Percentiles rank a stretch among this genome's conserved stretches.
Evolutionary conservation across 129 eudicot genomes (phyloP).

Genomic region (Flaveria robusta): DNA sequence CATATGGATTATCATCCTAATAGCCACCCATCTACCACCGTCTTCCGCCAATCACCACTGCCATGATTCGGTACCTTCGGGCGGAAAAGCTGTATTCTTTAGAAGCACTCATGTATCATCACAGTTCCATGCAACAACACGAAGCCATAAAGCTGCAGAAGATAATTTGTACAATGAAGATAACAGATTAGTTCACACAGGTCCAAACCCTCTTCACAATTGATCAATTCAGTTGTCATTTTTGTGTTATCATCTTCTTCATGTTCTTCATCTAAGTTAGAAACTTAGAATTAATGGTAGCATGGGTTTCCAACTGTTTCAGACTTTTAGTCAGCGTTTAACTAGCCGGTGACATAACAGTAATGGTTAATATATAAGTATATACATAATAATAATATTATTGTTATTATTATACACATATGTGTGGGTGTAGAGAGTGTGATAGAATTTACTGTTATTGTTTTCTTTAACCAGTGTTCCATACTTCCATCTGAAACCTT

Average conservation of each 20-base stretch:
- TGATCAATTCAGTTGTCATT: conserved; percentile 12
- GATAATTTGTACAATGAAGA: conserved; percentile 47
- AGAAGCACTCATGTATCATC: neutral
- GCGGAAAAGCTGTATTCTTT: conserved; percentile 44
- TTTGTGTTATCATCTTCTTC: conserved; percentile 26
- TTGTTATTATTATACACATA: no score
- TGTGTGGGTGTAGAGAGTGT: no score
- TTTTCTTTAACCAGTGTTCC: no score
- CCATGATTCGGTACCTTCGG: conserved; percentile 11
- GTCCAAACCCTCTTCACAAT: conserved; percentile 27
- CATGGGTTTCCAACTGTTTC: conserved; percentile 45
- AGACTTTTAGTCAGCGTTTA: conserved; percentile 23
- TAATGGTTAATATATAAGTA: no score
- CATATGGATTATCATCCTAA: conserved; percentile 42
- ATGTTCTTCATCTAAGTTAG: conserved; percentile 33
- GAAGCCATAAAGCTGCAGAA: conserved; percentile 13
- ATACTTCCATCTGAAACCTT: no score
- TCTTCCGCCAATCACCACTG: conserved; percentile 35
- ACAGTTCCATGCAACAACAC: conserved; percentile 26
- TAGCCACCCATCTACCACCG: conserved; percentile 38
- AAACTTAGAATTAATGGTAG: conserved; percentile 56
- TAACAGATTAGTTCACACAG: conserved; percentile 70
- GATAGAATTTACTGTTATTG: no score
- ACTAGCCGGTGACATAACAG: neutral
- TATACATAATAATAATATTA: no score